Conservation (phyloP, 2,329 filamentous ascomycete species). For the Exophiala bonariae region DNA sequence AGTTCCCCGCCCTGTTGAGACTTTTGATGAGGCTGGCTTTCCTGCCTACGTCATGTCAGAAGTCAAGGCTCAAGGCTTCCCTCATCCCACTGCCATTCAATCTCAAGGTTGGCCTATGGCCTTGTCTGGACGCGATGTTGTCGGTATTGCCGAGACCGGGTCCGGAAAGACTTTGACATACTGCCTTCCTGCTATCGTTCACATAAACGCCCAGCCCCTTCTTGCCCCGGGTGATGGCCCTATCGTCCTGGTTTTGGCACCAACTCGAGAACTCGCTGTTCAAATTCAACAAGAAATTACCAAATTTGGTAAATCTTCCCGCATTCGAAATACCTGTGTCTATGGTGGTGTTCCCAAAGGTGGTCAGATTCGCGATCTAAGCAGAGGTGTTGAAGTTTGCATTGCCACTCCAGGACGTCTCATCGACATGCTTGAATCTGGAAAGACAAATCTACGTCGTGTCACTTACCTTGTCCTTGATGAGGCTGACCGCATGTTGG, state of each 20-base stretch:
- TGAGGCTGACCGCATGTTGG: constrained; percentile 98
- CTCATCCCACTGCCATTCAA: constrained; percentile 91
- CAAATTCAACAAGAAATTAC: constrained; percentile 99
- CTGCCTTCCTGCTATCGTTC: constrained; percentile 95
- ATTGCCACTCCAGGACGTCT: constrained; percentile 97
- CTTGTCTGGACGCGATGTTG: constrained; percentile 93
- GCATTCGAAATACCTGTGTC: constrained; percentile 97
- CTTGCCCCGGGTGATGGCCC: constrained; percentile 92
- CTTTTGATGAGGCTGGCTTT: constrained; percentile 96
- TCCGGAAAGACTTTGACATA: constrained; percentile 99
- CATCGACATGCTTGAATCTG: constrained; percentile 97
- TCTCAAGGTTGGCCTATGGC: constrained; percentile 99
- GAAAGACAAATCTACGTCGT: constrained; percentile 96
- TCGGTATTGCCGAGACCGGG: constrained; percentile 98
- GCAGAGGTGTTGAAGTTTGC: constrained; percentile 94
- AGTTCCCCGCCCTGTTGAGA: constrained; percentile 91
- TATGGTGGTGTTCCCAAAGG: constrained; percentile 99
- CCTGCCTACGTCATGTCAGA: constrained; percentile 96
- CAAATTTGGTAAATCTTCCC: constrained; percentile 97
- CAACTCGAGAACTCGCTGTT: constrained; percentile 95
- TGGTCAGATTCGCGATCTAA: constrained; percentile 91
- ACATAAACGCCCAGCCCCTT: constrained; percentile 98
- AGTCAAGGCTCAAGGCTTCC: constrained; percentile 97
- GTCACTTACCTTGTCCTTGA: constrained; percentile 98
- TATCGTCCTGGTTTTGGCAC: constrained; percentile 92